Conservation (phyloP, 768 basidiomycete genomes). For the Trichaptum fuscoviolaceum region DNA sequence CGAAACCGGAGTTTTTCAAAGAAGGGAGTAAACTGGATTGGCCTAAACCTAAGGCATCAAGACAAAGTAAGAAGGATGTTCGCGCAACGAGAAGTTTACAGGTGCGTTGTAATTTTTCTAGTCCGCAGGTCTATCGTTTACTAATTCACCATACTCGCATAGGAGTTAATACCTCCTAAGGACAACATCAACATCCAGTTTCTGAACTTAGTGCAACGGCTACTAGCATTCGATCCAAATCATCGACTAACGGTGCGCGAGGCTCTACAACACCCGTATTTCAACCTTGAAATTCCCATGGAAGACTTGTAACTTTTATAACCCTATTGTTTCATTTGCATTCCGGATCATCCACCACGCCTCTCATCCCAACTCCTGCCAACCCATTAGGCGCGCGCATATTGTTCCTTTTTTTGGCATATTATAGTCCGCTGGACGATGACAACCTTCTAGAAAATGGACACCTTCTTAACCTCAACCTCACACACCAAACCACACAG, state of each 20-base stretch:
- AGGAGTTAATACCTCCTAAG: conserved; percentile 82
- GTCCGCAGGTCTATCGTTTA: background rate
- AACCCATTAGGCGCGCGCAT: background rate
- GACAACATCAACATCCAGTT: conserved; percentile 76
- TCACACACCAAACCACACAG: background rate
- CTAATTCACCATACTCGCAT: conserved; percentile 11
- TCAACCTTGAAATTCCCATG: conserved; percentile 54
- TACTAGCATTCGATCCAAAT: conserved; percentile 86
- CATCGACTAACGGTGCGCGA: conserved; percentile 85
- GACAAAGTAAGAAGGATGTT: conserved; percentile 93
- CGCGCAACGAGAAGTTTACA: conserved; percentile 72
- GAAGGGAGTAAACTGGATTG: conserved; percentile 82
- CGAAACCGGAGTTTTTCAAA: conserved; percentile 93
- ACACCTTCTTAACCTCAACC: background rate
- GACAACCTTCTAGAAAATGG: background rate
- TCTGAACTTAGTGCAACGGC: conserved; percentile 78
- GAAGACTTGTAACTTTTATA: background rate
- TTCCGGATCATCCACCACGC: background rate
- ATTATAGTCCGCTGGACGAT: background rate
- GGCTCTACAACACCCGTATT: conserved; percentile 86
- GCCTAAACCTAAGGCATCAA: conserved; percentile 83
- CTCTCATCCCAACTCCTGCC: too few relatives aligned
- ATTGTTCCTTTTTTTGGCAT: conserved; percentile 2
- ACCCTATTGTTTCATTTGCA: background rate
- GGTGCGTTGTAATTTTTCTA: conserved; percentile 38